phyloP scores from a whole-genome alignment of 495 filamentous ascomycete genomes.

The Penicillium arizonense region DNA sequence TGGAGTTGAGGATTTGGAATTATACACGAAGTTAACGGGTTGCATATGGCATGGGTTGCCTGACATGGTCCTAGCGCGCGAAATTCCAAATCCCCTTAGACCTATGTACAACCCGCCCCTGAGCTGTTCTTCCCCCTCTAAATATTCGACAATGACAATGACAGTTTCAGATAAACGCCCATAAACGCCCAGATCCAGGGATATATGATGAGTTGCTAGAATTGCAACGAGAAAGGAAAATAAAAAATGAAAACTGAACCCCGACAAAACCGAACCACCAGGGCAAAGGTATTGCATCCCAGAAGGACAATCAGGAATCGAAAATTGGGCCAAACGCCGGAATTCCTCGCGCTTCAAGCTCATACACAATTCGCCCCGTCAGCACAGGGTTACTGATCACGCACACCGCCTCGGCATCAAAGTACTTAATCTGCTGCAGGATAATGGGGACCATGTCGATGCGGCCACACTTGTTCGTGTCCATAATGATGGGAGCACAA shows the following conservation, averaged over 20 bases:
- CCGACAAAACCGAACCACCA: background rate
- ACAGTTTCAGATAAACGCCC: background rate
- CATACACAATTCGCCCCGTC: slow-evolving; percentile 71
- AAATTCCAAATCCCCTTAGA: slow-evolving; percentile 8
- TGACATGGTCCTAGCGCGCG: background rate
- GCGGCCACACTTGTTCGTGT: slow-evolving; percentile 48
- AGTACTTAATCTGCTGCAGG: slow-evolving; percentile 55
- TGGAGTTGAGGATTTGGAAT: slow-evolving; percentile 7
- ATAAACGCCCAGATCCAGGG: background rate
- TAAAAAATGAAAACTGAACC: slow-evolving; percentile 2
- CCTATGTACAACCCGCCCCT: slow-evolving; percentile 5
- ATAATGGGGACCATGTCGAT: slow-evolving; percentile 57
- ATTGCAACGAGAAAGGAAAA: background rate
- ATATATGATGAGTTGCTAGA: background rate
- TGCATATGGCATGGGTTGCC: background rate
- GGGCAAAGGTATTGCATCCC: background rate
- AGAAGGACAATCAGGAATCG: slow-evolving; percentile 57
- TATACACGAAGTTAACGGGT: background rate
- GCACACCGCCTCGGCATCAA: slow-evolving; percentile 68
- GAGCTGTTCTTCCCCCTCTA: background rate
- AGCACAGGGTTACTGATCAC: slow-evolving; percentile 74
- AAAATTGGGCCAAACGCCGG: slow-evolving; percentile 79
- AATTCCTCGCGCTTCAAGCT: slow-evolving; percentile 65
- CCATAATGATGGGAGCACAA: slow-evolving; percentile 51
- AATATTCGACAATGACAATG: background rate